Evolutionary conservation across 805 yeast genomes (phyloP).

Genomic region (Suhomyces tanzawaensis): DNA sequence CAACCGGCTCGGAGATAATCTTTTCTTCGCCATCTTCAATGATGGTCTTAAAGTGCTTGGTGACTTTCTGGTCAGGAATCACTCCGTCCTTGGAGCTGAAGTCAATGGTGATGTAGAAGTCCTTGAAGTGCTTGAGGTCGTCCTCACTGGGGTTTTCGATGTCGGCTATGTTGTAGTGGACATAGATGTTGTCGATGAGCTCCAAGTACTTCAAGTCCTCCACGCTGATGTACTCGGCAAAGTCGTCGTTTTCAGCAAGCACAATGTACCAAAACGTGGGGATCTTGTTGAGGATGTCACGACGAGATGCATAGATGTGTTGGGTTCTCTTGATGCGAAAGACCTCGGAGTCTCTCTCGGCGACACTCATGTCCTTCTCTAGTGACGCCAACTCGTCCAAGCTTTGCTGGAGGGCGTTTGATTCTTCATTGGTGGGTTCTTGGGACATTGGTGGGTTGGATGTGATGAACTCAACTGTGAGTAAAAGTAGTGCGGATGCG

Average conservation of each 20-base stretch:
- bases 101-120: conserved; percentile 58
- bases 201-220: conserved; percentile 80
- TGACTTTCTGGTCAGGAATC: conserved; percentile 55
- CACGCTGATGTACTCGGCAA: conserved; percentile 72
- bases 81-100: conserved; percentile 46
- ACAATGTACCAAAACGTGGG: conserved; percentile 89
- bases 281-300: conserved; percentile 48
- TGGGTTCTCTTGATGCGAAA: conserved; percentile 52
- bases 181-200: conserved; percentile 57
- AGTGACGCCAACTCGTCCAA: conserved; percentile 51
- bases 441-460: conserved; percentile 7
- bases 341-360: conserved; percentile 60
- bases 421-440: background rate
- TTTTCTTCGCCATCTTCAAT: conserved; percentile 54
- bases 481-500: no score
- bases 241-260: conserved; percentile 78
- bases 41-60: conserved; percentile 54
- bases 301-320: conserved; percentile 57
- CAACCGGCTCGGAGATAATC: conserved; percentile 52
- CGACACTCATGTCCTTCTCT: conserved; percentile 56
- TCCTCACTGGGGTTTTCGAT: conserved; percentile 14
- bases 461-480: no score
- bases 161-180: conserved; percentile 48
- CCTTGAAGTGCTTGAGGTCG: conserved; percentile 40
- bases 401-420: conserved; percentile 21